Evolutionary conservation across 225 moss, liverwort and hornwort genomes (phyloP), one percentile per base, ranked within the genome.

Genomic region (Takakia lepidozioides): DNA sequence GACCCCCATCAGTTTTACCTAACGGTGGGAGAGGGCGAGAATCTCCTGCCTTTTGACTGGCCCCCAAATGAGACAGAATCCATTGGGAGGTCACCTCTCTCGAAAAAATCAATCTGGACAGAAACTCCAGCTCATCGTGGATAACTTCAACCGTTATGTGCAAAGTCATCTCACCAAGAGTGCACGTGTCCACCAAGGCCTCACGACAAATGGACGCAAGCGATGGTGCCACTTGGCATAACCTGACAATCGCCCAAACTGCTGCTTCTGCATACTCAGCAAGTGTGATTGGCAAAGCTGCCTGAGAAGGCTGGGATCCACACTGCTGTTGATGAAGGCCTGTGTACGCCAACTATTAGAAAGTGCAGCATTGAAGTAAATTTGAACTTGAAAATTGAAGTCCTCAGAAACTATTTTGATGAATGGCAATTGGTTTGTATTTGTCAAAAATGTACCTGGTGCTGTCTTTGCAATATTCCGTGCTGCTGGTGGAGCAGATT

Each of bases 81-180:
- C 98, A 91, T 58, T 78, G 73, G 2, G 91, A 85, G 25, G 78
- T 87, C 53, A 48, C 69, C 52, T 87, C 85, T 50, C 71, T 78
- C 17, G 82, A 74, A 61, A 88, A 90, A 27, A 91, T 75, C 51
- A 91, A 59, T 48, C 73, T 85, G 16, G 91, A 98, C 38, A 98
- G 71, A 29, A 98, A 91, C 47, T 98, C 75, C 34, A 98, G 75
- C 30, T 87, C 87, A 55, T 98, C 98, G 25, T 87, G 87, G 46
- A 87, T 61, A 41, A 83, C 62, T 59, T 91, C 98, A 58, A 77
- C 55, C 21, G 91, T 98, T 27, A 98, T 87, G 24, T 87, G 81
- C 64, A 91, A 62, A 49, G 73, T 85, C 67, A 91, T 60, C 58
- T 98, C 98, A 2, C 73, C 78, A 36, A 76, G 46, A 51, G 85